Base-by-base conservation (phyloP, 495 filamentous ascomycete genomes). In the Daldinia loculata region DNA sequence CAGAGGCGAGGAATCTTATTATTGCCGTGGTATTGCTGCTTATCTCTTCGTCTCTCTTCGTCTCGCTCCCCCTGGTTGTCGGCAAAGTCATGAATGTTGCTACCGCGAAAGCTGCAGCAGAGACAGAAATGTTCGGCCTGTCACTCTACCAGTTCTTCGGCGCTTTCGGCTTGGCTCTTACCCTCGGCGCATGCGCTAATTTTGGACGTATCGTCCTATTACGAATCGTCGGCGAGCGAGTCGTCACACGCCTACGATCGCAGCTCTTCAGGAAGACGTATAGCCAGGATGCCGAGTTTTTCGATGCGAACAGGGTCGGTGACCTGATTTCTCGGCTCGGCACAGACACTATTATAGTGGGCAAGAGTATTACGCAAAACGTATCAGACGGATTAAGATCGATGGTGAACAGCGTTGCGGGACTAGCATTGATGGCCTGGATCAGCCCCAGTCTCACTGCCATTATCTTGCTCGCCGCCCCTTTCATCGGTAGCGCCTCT, bases 351-450 rank as follows among this genome's bases (percentile, higher is more conserved):
- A 91, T 98, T 70, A 94, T 99, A 70, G 95, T 98, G 34, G 95
- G 94, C 70, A 99, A 99, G 82, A 96, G 93, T 79, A 96, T 99
- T 72, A 98, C 96, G 9, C 95, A 98, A 72, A 99, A 99, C 76
- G 82, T 99, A 48, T 97, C 94, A 2, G 95, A 99, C 80, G 95
- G 95, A 12, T 83, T 98, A 30, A 89, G 95, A 30, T 89, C 95
- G 4, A 80, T 92, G 56, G 93, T 99, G 53, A 97, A 92, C 75
- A 94, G 95, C 65, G 86, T 85, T 0, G 94, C 95, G 66, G 96
- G 96, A 2, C 90, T 99, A 70, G 87, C 87, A 41, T 84, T 95
- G 69, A 98, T 99, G 95, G 89, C 90, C 19, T 98, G 94, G 83
- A 90, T 97, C 59, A 97, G 93, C 77, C 81, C 95, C 55, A 95